Evolutionary conservation across 768 basidiomycete species (phyloP).

Genomic region (Infundibulicybe gibba): DNA sequence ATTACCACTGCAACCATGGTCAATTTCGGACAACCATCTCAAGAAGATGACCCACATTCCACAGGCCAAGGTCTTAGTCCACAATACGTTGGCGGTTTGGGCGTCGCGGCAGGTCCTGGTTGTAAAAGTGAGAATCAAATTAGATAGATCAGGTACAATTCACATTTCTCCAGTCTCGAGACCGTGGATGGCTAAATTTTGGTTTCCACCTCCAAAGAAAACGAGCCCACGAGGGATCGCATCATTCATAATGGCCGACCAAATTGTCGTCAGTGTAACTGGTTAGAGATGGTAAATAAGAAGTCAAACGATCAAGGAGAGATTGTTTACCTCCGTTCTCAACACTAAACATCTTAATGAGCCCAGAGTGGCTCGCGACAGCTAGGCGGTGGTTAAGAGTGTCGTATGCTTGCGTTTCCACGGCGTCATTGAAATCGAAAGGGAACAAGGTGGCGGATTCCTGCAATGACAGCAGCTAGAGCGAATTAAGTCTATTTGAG

Average conservation of each 20-base stretch:
- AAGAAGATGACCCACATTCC: slow-evolving; percentile 5
- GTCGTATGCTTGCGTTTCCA: slow-evolving; percentile 4
- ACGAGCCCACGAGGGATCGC: slow-evolving; percentile 4
- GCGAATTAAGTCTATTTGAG: background rate
- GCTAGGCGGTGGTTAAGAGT: slow-evolving; percentile 2
- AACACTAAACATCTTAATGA: slow-evolving; percentile 3
- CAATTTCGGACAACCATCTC: background rate
- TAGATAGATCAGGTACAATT: background rate
- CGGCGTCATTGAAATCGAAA: slow-evolving; percentile 4
- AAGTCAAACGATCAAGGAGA: background rate
- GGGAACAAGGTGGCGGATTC: background rate
- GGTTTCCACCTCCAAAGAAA: slow-evolving; percentile 9
- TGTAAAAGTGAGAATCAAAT: too few relatives aligned
- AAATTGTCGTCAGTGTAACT: slow-evolving; percentile 5
- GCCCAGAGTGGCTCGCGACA: slow-evolving; percentile 3
- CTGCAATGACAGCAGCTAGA: slow-evolving; percentile 4
- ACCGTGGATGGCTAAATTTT: slow-evolving; percentile 4
- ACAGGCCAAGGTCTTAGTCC: slow-evolving; percentile 6
- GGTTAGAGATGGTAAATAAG: background rate
- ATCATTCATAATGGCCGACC: background rate
- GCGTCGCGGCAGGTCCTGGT: slow-evolving; percentile 8
- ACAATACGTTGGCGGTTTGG: slow-evolving; percentile 5
- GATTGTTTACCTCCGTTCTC: slow-evolving; percentile 2
- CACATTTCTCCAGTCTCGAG: slow-evolving; percentile 11
- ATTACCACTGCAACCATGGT: slow-evolving; percentile 1